Percentiles rank a stretch among this genome's conserved stretches.
These are phyloP conservation scores for Tardiomyces blankii DNA, from an alignment of 1,139 yeast genomes.

Conservation along the genomic window DNA sequence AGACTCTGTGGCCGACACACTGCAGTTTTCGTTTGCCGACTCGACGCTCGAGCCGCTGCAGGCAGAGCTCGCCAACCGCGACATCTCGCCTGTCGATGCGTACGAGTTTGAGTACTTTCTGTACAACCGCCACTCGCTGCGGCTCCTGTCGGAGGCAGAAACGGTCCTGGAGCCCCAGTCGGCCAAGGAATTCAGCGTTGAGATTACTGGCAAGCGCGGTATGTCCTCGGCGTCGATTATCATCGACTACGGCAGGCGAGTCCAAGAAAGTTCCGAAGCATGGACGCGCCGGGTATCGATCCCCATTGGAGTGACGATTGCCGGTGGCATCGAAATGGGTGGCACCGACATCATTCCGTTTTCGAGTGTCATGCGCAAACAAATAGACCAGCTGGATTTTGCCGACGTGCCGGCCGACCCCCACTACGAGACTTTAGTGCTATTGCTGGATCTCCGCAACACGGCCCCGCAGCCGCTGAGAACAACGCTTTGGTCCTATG, in stretches of 20 bases:
- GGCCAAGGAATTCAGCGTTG: constrained; percentile 36
- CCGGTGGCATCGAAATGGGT: constrained; percentile 60
- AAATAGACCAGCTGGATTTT: constrained; percentile 31
- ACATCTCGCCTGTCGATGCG: constrained; percentile 46
- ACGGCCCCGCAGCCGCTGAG: constrained; percentile 40
- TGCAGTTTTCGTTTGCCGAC: constrained; percentile 52
- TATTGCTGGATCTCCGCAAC: constrained; percentile 50
- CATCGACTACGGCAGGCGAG: constrained; percentile 47
- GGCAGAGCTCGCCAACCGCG: constrained; percentile 32
- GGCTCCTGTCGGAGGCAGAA: constrained; percentile 7
- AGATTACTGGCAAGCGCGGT: constrained; percentile 62
- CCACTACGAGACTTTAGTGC: no score
- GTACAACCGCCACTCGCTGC: constrained; percentile 46
- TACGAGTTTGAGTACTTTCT: constrained; percentile 69
- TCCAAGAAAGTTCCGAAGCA: neutral
- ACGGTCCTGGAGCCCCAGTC: constrained; percentile 14
- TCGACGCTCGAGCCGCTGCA: constrained; percentile 60
- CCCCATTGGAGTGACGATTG: constrained; percentile 58
- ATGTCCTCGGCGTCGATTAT: constrained; percentile 55
- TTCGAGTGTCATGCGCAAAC: constrained; percentile 11
- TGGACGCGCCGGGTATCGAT: constrained; percentile 42
- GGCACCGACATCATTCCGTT: constrained; percentile 60
- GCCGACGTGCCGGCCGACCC: constrained; percentile 30
- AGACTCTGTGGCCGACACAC: constrained; percentile 6
- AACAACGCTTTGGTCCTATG: constrained; percentile 22